These are phyloP conservation scores for Medicago lupulina DNA, from an alignment of 306 rosid genomes.

Conservation along the genomic window DNA sequence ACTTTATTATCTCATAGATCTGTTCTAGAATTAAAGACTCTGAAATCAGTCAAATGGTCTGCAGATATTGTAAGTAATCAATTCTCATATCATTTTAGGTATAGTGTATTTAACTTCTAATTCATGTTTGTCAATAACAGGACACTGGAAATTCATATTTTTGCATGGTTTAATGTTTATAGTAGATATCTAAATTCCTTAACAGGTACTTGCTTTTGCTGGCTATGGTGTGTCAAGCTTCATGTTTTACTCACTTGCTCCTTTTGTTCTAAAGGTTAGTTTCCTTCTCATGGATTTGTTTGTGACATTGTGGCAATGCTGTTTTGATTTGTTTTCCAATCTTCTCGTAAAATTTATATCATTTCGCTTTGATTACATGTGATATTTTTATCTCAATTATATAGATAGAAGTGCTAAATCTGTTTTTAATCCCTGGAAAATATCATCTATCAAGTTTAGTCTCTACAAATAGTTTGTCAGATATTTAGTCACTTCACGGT, in stretches of 20 bases:
- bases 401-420: not conserved
- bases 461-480: not conserved
- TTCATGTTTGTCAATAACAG: not conserved
- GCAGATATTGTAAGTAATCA: constrained; percentile 57
- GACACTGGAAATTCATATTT: not conserved
- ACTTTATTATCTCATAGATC: constrained; percentile 56
- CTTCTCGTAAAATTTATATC: too few relatives aligned
- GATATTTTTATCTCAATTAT: not conserved
- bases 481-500: not conserved
- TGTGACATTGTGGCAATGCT: not conserved
- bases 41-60: constrained; percentile 64
- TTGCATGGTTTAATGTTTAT: not conserved
- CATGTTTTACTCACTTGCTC: constrained; percentile 39
- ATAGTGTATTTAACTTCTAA: not conserved
- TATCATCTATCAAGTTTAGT: not conserved
- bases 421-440: too few relatives aligned
- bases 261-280: constrained; percentile 52
- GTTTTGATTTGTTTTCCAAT: not conserved
- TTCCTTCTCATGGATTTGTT: constrained; percentile 8
- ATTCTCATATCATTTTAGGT: not conserved
- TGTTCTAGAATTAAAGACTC: constrained; percentile 52
- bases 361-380: too few relatives aligned
- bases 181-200: not conserved
- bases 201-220: constrained; percentile 40
- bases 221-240: constrained; percentile 42